These are phyloP conservation scores for Vitrella brassicaformis DNA, from an alignment of 73 alveolate species.

Conservation along the genomic window DNA sequence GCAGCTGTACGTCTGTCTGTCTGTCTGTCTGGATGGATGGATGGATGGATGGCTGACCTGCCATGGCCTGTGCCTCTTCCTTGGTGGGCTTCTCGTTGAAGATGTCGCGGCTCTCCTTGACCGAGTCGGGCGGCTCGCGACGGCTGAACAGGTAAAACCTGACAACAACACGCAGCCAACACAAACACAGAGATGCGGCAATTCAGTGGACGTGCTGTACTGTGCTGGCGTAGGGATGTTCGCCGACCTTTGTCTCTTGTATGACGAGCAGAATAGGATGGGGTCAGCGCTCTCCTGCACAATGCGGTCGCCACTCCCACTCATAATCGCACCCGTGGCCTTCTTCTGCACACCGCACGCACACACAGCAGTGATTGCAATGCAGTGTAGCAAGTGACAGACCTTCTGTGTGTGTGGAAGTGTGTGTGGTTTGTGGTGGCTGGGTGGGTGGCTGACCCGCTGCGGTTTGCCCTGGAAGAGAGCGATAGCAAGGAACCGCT, in stretches of 20 bases:
- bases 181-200: no score
- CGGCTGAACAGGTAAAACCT: constrained; percentile 46
- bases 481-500: constrained; percentile 52
- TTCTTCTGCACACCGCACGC: neutral
- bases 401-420: no score
- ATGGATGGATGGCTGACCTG: no score
- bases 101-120: constrained; percentile 36
- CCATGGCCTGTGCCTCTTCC: constrained; percentile 17
- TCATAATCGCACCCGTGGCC: neutral
- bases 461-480: constrained; percentile 44
- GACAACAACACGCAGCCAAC: no score
- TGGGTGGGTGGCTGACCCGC: constrained; percentile 40
- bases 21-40: no score
- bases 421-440: no score
- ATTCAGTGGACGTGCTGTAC: no score
- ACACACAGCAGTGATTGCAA: no score
- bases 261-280: constrained; percentile 50
- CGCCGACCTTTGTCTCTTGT: constrained; percentile 40
- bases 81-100: constrained; percentile 49
- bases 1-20: no score
- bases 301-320: neutral
- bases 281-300: constrained; percentile 61
- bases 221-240: no score
- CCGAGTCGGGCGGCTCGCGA: constrained; percentile 42
- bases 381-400: no score